Conservation (phyloP, 2,329 filamentous ascomycete species). For the Ophiocordyceps sinensis region DNA sequence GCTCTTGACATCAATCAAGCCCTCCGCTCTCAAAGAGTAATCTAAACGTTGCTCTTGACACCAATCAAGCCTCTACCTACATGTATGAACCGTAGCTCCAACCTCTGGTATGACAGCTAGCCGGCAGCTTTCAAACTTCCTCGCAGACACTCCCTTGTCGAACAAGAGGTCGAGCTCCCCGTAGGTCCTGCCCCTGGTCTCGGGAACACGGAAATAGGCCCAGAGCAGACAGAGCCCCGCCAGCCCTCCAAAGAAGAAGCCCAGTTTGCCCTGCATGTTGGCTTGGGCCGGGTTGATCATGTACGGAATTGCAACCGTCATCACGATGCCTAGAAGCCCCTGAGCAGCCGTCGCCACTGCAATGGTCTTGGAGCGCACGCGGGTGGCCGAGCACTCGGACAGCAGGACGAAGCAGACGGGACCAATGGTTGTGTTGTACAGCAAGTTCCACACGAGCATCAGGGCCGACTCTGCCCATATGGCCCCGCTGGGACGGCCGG, state of each 20-base stretch:
- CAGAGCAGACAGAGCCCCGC: constrained; percentile 12
- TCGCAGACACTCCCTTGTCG: constrained; percentile 13
- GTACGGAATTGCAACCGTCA: constrained; percentile 15
- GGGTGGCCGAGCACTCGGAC: constrained; percentile 24
- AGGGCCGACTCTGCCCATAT: constrained; percentile 25
- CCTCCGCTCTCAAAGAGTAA: too few relatives aligned
- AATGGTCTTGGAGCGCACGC: constrained; percentile 26
- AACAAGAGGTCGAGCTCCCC: constrained; percentile 21
- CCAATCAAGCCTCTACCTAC: too few relatives aligned
- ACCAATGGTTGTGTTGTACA: constrained; percentile 27
- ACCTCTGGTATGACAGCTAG: too few relatives aligned
- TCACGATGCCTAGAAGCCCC: constrained; percentile 12
- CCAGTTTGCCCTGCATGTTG: constrained; percentile 20
- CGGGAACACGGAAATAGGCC: constrained; percentile 20
- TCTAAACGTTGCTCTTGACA: too few relatives aligned
- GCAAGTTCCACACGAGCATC: constrained; percentile 27
- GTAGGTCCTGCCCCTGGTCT: constrained; percentile 17
- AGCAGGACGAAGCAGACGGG: constrained; percentile 28
- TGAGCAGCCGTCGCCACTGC: constrained; percentile 22
- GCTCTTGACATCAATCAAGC: too few relatives aligned
- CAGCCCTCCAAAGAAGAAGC: constrained; percentile 16
- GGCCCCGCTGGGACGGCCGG: constrained; percentile 17
- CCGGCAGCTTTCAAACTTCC: constrained; percentile 17
- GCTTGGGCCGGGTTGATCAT: constrained; percentile 18
- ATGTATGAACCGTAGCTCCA: too few relatives aligned